Percentiles rank a stretch among this genome's conserved stretches.
phyloP scores from a whole-genome alignment of 495 filamentous ascomycete genomes.

The Aeminium ludgeri region DNA sequence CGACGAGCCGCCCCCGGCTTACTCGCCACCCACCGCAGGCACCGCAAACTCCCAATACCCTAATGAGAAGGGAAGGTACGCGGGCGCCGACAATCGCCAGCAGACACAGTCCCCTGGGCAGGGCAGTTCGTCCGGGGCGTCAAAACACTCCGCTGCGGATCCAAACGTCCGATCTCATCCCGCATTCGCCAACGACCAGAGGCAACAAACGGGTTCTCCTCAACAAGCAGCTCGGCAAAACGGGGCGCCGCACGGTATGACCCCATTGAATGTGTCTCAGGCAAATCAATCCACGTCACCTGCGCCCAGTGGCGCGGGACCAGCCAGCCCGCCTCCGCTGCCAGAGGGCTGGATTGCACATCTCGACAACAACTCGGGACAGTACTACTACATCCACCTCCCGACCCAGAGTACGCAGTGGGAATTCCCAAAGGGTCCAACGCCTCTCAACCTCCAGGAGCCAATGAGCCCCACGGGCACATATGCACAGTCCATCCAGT shows the following conservation, averaged over 20 bases:
- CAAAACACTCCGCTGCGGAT: slow-evolving; percentile 15
- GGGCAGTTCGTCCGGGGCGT: background rate
- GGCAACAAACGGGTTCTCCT: too few species aligned
- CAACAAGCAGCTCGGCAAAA: slow-evolving; percentile 23
- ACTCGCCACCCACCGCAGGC: slow-evolving; percentile 42
- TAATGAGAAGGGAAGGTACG: slow-evolving; percentile 35
- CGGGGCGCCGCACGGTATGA: slow-evolving; percentile 9
- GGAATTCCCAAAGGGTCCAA: slow-evolving; percentile 92
- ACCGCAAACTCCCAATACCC: slow-evolving; percentile 44
- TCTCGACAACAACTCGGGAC: slow-evolving; percentile 81
- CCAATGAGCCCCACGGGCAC: slow-evolving; percentile 70
- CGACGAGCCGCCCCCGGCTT: slow-evolving; percentile 78
- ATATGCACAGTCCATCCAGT: slow-evolving; percentile 52
- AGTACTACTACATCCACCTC: slow-evolving; percentile 98
- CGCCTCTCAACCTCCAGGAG: slow-evolving; percentile 60
- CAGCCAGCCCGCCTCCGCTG: slow-evolving; percentile 71
- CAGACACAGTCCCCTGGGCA: slow-evolving; percentile 45
- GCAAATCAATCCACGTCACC: slow-evolving; percentile 21
- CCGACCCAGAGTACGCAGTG: slow-evolving; percentile 93
- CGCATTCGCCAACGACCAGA: slow-evolving; percentile 70
- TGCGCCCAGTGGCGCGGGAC: slow-evolving; percentile 39
- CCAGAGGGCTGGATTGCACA: slow-evolving; percentile 98
- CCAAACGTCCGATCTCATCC: slow-evolving; percentile 50
- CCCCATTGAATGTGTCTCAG: slow-evolving; percentile 9
- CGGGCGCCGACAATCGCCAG: slow-evolving; percentile 42